These are phyloP conservation scores for Penicillium coprophilum DNA, from an alignment of 495 filamentous ascomycete genomes.

Conservation along the genomic window DNA sequence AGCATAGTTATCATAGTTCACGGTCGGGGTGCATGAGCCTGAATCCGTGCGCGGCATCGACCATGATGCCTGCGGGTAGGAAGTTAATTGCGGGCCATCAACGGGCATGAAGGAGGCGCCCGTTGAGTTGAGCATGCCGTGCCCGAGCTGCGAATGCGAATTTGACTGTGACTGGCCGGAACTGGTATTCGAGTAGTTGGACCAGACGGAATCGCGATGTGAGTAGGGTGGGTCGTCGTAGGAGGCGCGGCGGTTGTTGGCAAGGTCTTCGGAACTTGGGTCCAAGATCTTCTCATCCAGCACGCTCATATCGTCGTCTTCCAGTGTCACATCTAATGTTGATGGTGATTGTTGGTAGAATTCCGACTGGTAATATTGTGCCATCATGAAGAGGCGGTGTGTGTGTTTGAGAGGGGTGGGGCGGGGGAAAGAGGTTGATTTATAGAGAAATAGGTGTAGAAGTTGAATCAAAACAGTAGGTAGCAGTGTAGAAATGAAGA, in stretches of 20 bases:
- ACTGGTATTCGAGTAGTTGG: constrained; percentile 61
- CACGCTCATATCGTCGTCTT: constrained; percentile 79
- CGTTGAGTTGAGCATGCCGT: constrained; percentile 38
- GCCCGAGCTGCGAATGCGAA: constrained; percentile 41
- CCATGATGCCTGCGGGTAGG: constrained; percentile 48
- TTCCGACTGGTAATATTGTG: constrained; percentile 51
- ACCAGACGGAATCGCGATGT: constrained; percentile 73
- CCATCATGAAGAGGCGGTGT: constrained; percentile 42
- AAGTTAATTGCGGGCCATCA: constrained; percentile 49
- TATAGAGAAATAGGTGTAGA: constrained; percentile 29
- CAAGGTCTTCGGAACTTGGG: constrained; percentile 65
- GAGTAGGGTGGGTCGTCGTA: constrained; percentile 70
- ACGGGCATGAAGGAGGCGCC: constrained; percentile 58
- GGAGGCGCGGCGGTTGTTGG: constrained; percentile 64
- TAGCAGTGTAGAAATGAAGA: constrained; percentile 28
- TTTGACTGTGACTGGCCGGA: constrained; percentile 39
- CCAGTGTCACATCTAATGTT: constrained; percentile 63
- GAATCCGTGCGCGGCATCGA: constrained; percentile 40
- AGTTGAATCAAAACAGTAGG: constrained; percentile 14
- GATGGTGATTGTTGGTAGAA: constrained; percentile 63
- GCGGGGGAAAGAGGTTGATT: constrained; percentile 18
- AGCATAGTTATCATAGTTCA: constrained; percentile 63
- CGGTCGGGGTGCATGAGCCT: constrained; percentile 61
- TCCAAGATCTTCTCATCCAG: constrained; percentile 86
- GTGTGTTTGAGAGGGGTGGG: constrained; percentile 18